Evolutionary conservation across 2,329 filamentous ascomycete species (phyloP).

Genomic region (Neofusicoccum sp.): DNA sequence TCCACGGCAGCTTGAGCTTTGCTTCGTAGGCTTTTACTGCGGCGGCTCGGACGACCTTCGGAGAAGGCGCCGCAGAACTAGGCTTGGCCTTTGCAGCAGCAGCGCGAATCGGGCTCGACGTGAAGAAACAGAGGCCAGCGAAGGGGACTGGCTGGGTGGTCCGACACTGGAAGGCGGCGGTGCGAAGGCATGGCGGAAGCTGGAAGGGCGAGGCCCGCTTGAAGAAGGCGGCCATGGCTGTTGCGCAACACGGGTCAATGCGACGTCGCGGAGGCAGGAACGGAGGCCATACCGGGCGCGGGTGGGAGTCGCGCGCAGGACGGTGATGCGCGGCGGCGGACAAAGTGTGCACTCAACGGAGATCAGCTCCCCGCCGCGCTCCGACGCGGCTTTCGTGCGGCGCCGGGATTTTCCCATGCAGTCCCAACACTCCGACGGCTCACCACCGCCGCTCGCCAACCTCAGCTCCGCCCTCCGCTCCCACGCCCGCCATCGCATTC

Average conservation of each 20-base stretch:
- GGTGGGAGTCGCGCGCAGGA: neutral
- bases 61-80: neutral
- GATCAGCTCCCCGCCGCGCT: constrained; percentile 18
- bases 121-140: neutral
- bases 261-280: neutral
- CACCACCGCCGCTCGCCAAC: neutral
- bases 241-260: neutral
- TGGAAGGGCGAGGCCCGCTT: neutral
- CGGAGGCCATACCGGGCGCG: constrained; percentile 5
- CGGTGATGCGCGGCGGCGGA: constrained; percentile 1
- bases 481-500: neutral
- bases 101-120: neutral
- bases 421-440: constrained; percentile 16
- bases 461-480: constrained; percentile 1
- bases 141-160: neutral
- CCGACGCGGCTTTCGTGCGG: constrained; percentile 14
- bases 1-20: neutral
- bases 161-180: neutral
- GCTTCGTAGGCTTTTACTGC: neutral
- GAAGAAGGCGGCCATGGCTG: constrained; percentile 10
- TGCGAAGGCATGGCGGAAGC: neutral
- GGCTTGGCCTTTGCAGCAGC: neutral
- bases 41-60: neutral
- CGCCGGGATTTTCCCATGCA: constrained; percentile 18
- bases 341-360: constrained; percentile 15